Percentiles rank a stretch among this genome's conserved stretches.
phyloP scores from a whole-genome alignment of 2,329 filamentous ascomycete species.

The Beauveria sp. region DNA sequence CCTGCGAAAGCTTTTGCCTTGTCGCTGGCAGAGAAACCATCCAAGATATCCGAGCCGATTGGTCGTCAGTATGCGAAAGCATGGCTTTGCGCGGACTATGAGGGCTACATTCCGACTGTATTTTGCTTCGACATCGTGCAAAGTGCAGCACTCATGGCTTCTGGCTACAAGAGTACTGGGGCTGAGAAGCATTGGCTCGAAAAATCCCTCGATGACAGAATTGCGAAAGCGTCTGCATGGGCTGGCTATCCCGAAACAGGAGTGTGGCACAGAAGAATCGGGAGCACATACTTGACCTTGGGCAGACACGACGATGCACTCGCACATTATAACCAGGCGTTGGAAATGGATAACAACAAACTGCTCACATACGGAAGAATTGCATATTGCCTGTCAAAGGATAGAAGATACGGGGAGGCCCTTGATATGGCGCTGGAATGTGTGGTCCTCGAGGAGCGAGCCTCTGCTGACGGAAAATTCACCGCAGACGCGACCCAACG shows the following conservation, averaged over 20 bases:
- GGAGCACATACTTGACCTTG: slow-evolving; percentile 32
- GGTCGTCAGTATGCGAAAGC: slow-evolving; percentile 31
- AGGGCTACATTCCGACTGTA: slow-evolving; percentile 30
- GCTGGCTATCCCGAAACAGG: slow-evolving; percentile 26
- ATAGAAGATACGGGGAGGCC: slow-evolving; percentile 28
- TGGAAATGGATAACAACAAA: slow-evolving; percentile 29
- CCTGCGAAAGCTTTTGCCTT: slow-evolving; percentile 23
- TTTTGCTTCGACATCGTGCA: slow-evolving; percentile 38
- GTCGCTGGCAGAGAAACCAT: slow-evolving; percentile 18
- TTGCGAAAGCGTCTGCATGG: slow-evolving; percentile 30
- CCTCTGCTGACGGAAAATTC: slow-evolving; percentile 19
- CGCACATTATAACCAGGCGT: slow-evolving; percentile 27
- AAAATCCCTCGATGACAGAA: slow-evolving; percentile 25
- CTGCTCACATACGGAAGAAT: slow-evolving; percentile 33
- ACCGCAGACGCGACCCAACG: slow-evolving; percentile 19
- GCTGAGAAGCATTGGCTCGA: slow-evolving; percentile 30
- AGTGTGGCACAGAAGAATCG: slow-evolving; percentile 31
- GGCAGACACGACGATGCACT: slow-evolving; percentile 28
- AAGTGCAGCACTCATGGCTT: slow-evolving; percentile 31
- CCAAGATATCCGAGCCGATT: slow-evolving; percentile 29
- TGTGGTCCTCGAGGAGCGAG: slow-evolving; percentile 26
- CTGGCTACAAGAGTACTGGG: slow-evolving; percentile 29
- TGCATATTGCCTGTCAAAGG: slow-evolving; percentile 30
- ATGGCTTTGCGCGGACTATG: slow-evolving; percentile 28
- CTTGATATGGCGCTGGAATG: slow-evolving; percentile 29